Percentiles rank a stretch among this genome's conserved stretches.
These are phyloP conservation scores for Ogataea wickerhamii DNA, from an alignment of 805 yeast species.

Conservation along the genomic window DNA sequence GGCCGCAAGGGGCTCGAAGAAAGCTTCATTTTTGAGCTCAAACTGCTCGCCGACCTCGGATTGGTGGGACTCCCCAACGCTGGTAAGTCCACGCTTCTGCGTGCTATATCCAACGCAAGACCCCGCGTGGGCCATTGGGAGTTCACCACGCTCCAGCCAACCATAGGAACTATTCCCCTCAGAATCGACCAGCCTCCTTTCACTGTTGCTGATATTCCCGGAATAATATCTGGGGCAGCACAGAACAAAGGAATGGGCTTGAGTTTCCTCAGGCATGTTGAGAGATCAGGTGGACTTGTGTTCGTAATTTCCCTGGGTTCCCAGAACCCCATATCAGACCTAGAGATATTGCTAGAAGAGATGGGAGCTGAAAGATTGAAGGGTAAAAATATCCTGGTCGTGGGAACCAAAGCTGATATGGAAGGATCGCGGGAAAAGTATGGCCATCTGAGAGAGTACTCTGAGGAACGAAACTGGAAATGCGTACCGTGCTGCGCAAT, in stretches of 20 bases:
- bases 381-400: slow-evolving; percentile 65
- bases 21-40: slow-evolving; percentile 75
- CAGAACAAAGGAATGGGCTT: slow-evolving; percentile 88
- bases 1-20: slow-evolving; percentile 72
- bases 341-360: slow-evolving; percentile 61
- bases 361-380: slow-evolving; percentile 61
- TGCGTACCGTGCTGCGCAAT: slow-evolving; percentile 83
- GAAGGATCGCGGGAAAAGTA: slow-evolving; percentile 51
- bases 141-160: slow-evolving; percentile 90
- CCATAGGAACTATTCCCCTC: slow-evolving; percentile 78
- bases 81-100: slow-evolving; percentile 84
- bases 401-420: slow-evolving; percentile 93
- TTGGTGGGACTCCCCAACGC: slow-evolving; percentile 96
- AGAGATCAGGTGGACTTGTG: slow-evolving; percentile 84
- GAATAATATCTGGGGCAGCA: slow-evolving; percentile 85
- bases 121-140: slow-evolving; percentile 97
- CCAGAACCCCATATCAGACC: slow-evolving; percentile 60
- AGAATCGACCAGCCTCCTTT: slow-evolving; percentile 66
- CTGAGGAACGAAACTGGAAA: slow-evolving; percentile 53
- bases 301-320: slow-evolving; percentile 80
- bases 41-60: slow-evolving; percentile 88
- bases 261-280: slow-evolving; percentile 88
- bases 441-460: slow-evolving; percentile 40
- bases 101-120: slow-evolving; percentile 83
- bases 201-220: slow-evolving; percentile 97